Percentiles rank a stretch among this genome's conserved stretches.
phyloP scores from a whole-genome alignment of 1,284 basidiomycete genomes.

The Leccinum ponderosum region DNA sequence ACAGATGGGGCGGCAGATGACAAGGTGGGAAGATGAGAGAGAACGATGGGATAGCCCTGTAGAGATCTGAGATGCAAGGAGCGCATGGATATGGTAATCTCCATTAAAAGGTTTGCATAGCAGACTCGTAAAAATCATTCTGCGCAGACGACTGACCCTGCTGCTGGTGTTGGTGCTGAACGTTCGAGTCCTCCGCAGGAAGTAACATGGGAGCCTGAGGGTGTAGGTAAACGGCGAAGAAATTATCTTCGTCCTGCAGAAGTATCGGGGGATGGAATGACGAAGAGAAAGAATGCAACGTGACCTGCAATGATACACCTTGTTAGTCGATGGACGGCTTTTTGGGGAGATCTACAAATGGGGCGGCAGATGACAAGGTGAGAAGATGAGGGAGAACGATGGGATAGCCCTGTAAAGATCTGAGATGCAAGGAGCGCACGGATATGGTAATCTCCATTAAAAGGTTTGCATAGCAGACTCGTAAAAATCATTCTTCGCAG shows the following conservation, averaged over 20 bases:
- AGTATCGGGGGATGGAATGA: no score
- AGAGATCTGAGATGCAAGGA: no score
- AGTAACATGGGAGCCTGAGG: no score
- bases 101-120: constrained; percentile 11
- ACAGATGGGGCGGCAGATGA: no score
- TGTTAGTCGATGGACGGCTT: not conserved
- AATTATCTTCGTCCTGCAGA: no score
- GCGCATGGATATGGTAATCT: no score
- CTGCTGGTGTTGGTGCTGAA: constrained; percentile 36
- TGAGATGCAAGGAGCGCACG: constrained; percentile 9
- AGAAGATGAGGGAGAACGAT: not conserved
- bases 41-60: no score
- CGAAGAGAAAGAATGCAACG: no score
- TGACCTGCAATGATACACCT: no score
- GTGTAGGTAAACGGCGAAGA: no score
- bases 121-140: constrained; percentile 30
- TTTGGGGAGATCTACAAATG: constrained; percentile 21
- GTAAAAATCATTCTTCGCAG: no score
- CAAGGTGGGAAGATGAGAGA: no score
- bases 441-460: constrained; percentile 15
- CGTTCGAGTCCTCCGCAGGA: constrained; percentile 37
- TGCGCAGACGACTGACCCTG: constrained; percentile 33
- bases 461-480: constrained; percentile 10
- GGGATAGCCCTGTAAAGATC: constrained; percentile 5
- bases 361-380: not conserved